Base-by-base conservation (phyloP, 768 basidiomycete species). In the Coprinopsis sp. region DNA sequence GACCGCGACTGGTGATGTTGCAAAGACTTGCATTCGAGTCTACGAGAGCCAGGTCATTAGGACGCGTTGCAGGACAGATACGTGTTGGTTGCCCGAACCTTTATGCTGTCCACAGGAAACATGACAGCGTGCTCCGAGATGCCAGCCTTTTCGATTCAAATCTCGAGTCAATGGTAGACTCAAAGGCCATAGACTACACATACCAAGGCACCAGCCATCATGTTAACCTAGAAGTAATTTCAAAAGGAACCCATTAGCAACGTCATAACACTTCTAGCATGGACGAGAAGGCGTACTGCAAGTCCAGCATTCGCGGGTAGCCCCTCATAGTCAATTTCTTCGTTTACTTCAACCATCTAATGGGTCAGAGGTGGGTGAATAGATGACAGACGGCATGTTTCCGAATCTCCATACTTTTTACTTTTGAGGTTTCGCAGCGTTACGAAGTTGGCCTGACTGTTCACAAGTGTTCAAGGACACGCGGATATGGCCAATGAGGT, bases 1-100 rank as follows among this genome's bases (percentile, higher is more conserved):
- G 21, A 91, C 77, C 10, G 88, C 90, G 6, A 83, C 81, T 5
- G 87, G 89, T 12, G 87, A 87, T 7, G 91, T 74, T 31, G 91
- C 80, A 58, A 94, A 88, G 41, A 99, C 92, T 73, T 99, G 96
- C 96, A 99, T 99, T 60, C 96, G 90, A 37, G 96, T 98, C 96
- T 99, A 42, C 24, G 22, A 22, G 41, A n/a, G 22, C 39, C 21
- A 54, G 28, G 23, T 37, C 49, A 37, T 51, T 44, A 45, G 47
- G 33, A 31, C 23, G 13, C 23, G 31, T 16, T 34, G 24, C 18
- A 33, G 36, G 12, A 28, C 21, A 37, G 21, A 44, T 37, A 27
- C 3, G 24, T 16, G 3, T 16, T 14, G 23, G 21, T 40, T 10
- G 12, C 37, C 10, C 84, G 50, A 48, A 90, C 96, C 77, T 99